Base-by-base conservation (phyloP, 768 basidiomycete species). In the Cystofilobasidium ferigula region DNA sequence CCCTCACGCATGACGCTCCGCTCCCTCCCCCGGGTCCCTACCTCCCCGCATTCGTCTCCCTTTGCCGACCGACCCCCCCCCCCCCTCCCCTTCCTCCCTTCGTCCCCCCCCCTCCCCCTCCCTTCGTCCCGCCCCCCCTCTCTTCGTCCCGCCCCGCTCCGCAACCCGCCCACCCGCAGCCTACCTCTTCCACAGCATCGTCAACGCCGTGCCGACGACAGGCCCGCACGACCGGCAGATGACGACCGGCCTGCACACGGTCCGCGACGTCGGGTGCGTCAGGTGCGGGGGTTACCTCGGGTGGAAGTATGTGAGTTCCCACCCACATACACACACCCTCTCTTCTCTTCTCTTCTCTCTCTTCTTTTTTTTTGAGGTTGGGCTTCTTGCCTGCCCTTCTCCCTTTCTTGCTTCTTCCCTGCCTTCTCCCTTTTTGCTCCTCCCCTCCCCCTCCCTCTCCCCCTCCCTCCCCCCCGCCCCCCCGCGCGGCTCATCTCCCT, bases 181-280 rank as follows among this genome's bases (percentile, higher is more conserved):
- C 28, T 40, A 43, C 40, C 47, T 62, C 7, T 62, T 62, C 48
- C 53, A 62, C 34, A 53, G 48, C 32, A 94, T 92, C 68, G 90
- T 95, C 71, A 99, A 99, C 76, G 82, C 97, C 69, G 79, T 85
- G n/a, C n/a, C 69, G 86, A 88, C 76, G 92, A 91, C 68, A 86
- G 88, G 70, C 85, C 90, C 53, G 88, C n/a, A 82, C 74, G 94
- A 97, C 75, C 82, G 94, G 69, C 84, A 85, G 67, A 99, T 99
- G 94, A 93, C 92, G 35, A 99, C 94, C 28, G 94, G 94, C 28
- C 84, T 88, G 72, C 95, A 99, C 78, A 89, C 86, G 28, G 94
- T 99, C 36, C 85, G 93, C 63, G 95, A 99, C 75, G 89, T 98
- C 68, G 88, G 84, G 77, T 99, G 94, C 77, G 79, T 81, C 80